Conservation (phyloP, 257 asterid genomes). For the Knoxia roxburghii region DNA sequence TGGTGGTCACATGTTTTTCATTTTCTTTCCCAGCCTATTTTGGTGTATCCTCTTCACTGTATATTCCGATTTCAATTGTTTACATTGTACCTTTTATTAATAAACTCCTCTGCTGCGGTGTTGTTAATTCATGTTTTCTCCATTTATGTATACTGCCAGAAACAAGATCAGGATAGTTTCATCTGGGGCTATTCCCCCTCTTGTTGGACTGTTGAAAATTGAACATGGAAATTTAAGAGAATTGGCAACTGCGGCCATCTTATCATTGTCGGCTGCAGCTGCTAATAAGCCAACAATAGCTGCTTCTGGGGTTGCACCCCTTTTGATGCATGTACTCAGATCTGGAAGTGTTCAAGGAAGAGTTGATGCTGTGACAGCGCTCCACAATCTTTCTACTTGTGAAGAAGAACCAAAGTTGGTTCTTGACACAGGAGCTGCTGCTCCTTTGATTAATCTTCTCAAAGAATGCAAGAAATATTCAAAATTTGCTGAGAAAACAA, state of each 20-base stretch:
- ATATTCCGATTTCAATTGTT: neutral
- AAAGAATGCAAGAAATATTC: constrained; percentile 87
- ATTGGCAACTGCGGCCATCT: constrained; percentile 74
- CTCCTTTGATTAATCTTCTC: constrained; percentile 59
- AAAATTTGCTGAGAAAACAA: constrained; percentile 77
- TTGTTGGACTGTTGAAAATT: constrained; percentile 65
- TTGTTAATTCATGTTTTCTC: constrained; percentile 13
- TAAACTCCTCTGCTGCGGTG: too few species aligned
- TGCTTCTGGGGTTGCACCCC: constrained; percentile 64
- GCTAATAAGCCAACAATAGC: constrained; percentile 62
- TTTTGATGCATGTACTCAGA: constrained; percentile 62
- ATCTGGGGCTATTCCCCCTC: constrained; percentile 73
- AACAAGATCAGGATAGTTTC: constrained; percentile 72
- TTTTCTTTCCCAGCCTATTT: too few species aligned
- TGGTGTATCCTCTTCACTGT: neutral
- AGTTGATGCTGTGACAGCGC: constrained; percentile 82
- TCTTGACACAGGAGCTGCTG: constrained; percentile 58
- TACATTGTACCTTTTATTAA: neutral
- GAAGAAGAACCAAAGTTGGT: constrained; percentile 49
- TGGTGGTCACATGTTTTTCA: neutral
- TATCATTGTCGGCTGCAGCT: constrained; percentile 66
- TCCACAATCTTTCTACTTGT: constrained; percentile 60
- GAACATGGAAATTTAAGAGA: constrained; percentile 59
- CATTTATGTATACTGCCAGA: constrained; percentile 33
- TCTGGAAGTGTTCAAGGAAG: constrained; percentile 80